A percentile compares a stretch with the other conserved stretches of the same genome.
Conservation (phyloP, 345 rosid species). For the Lepidium africanum region DNA sequence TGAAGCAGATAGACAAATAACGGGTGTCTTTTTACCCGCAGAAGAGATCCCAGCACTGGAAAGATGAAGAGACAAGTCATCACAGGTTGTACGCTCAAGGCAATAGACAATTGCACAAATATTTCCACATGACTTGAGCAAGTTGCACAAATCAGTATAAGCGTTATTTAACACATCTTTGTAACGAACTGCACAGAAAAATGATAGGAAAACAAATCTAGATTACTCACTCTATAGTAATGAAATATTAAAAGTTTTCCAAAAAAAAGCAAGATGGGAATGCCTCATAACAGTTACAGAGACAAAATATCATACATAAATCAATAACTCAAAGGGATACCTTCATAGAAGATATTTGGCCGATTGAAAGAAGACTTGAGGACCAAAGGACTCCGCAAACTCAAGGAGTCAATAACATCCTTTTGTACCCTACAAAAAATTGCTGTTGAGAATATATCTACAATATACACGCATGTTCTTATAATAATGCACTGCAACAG, state of each 20-base stretch:
- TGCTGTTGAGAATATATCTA: not conserved
- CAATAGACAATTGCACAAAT: slow-evolving; percentile 89
- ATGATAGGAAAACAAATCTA: slow-evolving; percentile 6
- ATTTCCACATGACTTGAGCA: slow-evolving; percentile 59
- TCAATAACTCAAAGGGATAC: slow-evolving; percentile 30
- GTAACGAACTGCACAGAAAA: slow-evolving; percentile 68
- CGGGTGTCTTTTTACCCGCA: slow-evolving; percentile 48
- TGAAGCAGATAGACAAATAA: not conserved
- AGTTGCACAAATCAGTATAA: slow-evolving; percentile 61
- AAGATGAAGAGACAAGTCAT: slow-evolving; percentile 71
- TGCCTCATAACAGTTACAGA: not conserved
- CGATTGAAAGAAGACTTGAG: slow-evolving; percentile 93
- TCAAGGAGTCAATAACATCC: slow-evolving; percentile 75
- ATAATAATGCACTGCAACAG: not conserved
- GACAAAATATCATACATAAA: not conserved
- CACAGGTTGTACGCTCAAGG: slow-evolving; percentile 92
- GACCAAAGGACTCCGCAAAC: slow-evolving; percentile 70
- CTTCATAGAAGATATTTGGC: slow-evolving; percentile 89
- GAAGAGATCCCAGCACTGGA: slow-evolving; percentile 66
- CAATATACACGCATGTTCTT: not conserved
- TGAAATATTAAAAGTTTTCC: not conserved
- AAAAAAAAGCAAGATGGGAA: not conserved
- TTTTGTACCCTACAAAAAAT: slow-evolving; percentile 70
- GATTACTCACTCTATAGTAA: not conserved
- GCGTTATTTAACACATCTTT: slow-evolving; percentile 78